phyloP scores from a whole-genome alignment of 2,329 filamentous ascomycete genomes.

The Pseudogymnoascus pannorum region DNA sequence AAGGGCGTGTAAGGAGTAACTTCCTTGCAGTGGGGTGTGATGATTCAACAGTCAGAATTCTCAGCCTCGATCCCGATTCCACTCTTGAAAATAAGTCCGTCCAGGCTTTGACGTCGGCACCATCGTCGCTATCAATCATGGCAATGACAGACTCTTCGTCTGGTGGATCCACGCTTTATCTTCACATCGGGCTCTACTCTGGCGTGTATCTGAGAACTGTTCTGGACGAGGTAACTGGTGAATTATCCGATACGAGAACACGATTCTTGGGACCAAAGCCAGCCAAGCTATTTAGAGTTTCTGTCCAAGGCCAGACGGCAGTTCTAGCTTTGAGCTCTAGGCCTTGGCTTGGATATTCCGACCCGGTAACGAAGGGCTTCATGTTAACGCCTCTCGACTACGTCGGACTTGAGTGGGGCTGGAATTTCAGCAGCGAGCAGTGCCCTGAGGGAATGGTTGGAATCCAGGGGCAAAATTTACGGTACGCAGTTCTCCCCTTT shows the following conservation, averaged over 20 bases:
- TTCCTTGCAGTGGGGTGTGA: conserved; percentile 96
- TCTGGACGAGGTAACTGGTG: conserved; percentile 89
- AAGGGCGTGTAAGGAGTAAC: conserved; percentile 79
- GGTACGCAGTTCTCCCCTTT: conserved; percentile 50
- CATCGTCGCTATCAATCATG: conserved; percentile 84
- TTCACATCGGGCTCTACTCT: conserved; percentile 92
- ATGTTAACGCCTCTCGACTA: conserved; percentile 90
- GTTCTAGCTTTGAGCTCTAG: conserved; percentile 86
- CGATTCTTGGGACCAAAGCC: conserved; percentile 89
- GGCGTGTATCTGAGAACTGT: conserved; percentile 95
- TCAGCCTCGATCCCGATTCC: conserved; percentile 82
- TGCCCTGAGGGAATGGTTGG: conserved; percentile 91
- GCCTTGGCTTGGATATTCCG: conserved; percentile 93
- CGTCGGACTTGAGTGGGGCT: conserved; percentile 81
- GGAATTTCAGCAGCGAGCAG: conserved; percentile 94
- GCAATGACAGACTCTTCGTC: conserved; percentile 91
- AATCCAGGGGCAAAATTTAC: conserved; percentile 78
- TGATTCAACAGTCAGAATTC: conserved; percentile 88
- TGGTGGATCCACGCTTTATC: conserved; percentile 79
- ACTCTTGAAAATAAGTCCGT: conserved; percentile 91
- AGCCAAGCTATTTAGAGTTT: conserved; percentile 86
- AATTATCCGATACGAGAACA: conserved; percentile 88
- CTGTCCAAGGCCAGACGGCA: conserved; percentile 74
- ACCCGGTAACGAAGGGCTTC: conserved; percentile 78
- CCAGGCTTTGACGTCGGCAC: conserved; percentile 84